Evolutionary conservation across 352 stramenopile species (phyloP).

Genomic region (Aphanomyces stellatus): DNA sequence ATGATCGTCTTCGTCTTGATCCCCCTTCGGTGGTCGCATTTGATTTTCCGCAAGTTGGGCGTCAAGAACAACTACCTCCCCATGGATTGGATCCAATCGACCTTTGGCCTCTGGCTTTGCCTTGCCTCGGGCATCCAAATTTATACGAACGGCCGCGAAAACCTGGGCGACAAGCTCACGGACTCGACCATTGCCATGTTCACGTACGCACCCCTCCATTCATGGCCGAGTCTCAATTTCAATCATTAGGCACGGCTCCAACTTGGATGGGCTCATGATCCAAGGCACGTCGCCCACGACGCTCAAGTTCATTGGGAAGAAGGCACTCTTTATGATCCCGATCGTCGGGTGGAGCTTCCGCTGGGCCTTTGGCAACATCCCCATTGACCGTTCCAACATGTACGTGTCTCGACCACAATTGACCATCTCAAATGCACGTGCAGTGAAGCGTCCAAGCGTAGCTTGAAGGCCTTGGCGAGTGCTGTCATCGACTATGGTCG

Average conservation of each 20-base stretch:
- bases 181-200: conserved; percentile 79
- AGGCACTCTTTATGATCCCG: conserved; percentile 72
- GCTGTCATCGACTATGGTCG: conserved; percentile 63
- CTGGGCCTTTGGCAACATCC: conserved; percentile 71
- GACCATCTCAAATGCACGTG: background rate
- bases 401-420: conserved; percentile 21
- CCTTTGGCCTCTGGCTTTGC: conserved; percentile 24
- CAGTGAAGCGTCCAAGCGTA: conserved; percentile 51
- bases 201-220: conserved; percentile 30
- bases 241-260: conserved; percentile 54
- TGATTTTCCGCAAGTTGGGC: conserved; percentile 40
- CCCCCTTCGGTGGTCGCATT: conserved; percentile 51
- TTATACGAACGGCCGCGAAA: conserved; percentile 38
- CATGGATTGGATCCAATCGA: conserved; percentile 44
- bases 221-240: background rate
- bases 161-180: conserved; percentile 33
- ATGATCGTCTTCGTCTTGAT: conserved; percentile 54
- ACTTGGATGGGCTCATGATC: conserved; percentile 78
- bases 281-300: conserved; percentile 55
- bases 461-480: conserved; percentile 53
- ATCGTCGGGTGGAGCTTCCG: conserved; percentile 64
- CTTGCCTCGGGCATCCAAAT: conserved; percentile 42
- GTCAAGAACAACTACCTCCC: conserved; percentile 71
- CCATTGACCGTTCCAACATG: conserved; percentile 69
- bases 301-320: conserved; percentile 81